Base-by-base conservation (phyloP, 2,329 filamentous ascomycete genomes). In the Alternaria arbusti region DNA sequence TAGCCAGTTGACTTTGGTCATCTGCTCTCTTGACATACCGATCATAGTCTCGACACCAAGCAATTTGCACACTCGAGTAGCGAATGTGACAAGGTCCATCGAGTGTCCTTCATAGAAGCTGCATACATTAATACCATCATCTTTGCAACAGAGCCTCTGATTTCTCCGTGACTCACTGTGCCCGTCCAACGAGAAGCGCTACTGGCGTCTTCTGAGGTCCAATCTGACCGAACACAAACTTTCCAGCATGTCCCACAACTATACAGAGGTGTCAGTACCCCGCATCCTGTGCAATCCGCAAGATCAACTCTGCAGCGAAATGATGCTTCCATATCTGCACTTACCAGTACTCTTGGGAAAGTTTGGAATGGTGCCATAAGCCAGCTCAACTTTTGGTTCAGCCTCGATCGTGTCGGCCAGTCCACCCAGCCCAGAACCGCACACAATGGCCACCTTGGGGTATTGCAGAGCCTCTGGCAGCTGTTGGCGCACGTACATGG, bases 31-130 rank as follows among this genome's bases (percentile, higher is more conserved):
- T 9, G 22, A 66, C 79, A 77, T 73, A 87, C 85, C 83, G 67
- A 89, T 84, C 70, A 90, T 84, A 2, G 84, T 87, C 66, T 88
- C 82, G 20, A 90, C 83, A 23, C 87, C 88, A 10, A 91, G 78
- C 0, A 87, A 75, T 70, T 88, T 89, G 79, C 90, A 88, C 6
- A 91, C 86, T 56, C 89, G 84, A 11, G 89, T 86, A 25, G 89
- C 88, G 70, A 90, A 90, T 25, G 88, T 88, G 40, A 89, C 85
- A 50, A 84, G 81, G 57, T 88, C 84, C 80, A 90, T 88, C 3
- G 85, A 84, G 73, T 91, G 86, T 32, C 89, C 89, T 79, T 91
- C 89, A 74, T 90, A 91, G 79, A 88, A 90, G 78, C 88, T 90
- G 54, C 45, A 23, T 15, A 54, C 57, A 50, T 76, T 55, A 76